Percentiles rank a stretch among this genome's conserved stretches.
These are phyloP conservation scores for Kodamaea ohmeri DNA, from an alignment of 1,139 yeast genomes.

Conservation along the genomic window DNA sequence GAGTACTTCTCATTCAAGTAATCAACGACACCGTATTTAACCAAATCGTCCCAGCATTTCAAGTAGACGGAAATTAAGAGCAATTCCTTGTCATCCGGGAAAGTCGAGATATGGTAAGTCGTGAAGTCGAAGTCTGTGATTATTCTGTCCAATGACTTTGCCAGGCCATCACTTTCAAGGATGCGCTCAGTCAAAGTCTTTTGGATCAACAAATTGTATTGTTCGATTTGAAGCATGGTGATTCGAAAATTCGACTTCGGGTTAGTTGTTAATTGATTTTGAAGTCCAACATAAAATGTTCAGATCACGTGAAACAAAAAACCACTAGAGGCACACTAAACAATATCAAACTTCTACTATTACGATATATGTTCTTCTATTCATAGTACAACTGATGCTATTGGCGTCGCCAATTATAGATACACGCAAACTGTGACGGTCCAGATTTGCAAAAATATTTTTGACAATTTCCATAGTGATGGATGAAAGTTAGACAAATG, in stretches of 20 bases:
- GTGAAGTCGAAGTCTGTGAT: conserved; percentile 95
- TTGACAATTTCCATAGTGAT: too few species aligned
- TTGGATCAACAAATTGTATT: conserved; percentile 41
- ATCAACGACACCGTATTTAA: conserved; percentile 59
- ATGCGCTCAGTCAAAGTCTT: conserved; percentile 42
- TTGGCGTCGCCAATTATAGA: not conserved
- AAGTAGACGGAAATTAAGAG: conserved; percentile 68
- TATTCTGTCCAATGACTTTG: conserved; percentile 75
- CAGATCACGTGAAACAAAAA: conserved; percentile 1
- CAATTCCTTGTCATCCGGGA: conserved; percentile 59
- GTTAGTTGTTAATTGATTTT: conserved; percentile 1
- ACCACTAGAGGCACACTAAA: too few species aligned
- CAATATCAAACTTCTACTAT: too few species aligned
- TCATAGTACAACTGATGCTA: conserved; percentile 1
- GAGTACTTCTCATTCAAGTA: conserved; percentile 42
- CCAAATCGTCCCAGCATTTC: conserved; percentile 75
- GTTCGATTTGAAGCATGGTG: conserved; percentile 46
- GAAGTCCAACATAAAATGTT: not conserved
- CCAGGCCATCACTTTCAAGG: conserved; percentile 28
- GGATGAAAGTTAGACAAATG: too few species aligned
- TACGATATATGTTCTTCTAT: not conserved
- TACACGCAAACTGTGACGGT: too few species aligned
- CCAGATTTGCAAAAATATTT: not conserved
- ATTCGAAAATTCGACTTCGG: not conserved
- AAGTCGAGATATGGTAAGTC: conserved; percentile 85